A percentile compares a stretch with the other conserved stretches of the same genome.
These are phyloP conservation scores for Yamadazyma paraphyllophila DNA, from an alignment of 805 yeast genomes.

Conservation along the genomic window DNA sequence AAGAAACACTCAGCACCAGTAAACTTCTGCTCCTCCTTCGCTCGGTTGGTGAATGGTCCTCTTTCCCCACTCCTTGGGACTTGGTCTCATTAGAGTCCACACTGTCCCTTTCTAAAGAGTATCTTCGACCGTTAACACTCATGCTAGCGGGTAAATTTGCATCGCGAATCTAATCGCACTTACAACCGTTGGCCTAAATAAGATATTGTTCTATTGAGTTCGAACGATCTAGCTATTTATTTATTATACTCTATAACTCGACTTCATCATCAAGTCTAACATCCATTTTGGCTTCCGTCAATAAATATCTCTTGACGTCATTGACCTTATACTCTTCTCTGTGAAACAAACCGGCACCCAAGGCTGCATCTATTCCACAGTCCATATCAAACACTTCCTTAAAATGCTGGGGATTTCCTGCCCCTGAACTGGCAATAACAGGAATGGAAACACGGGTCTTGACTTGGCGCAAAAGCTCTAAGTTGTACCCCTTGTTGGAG, in stretches of 20 bases:
- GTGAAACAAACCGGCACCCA: conserved; percentile 99
- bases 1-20: conserved; percentile 5
- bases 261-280: conserved; percentile 62
- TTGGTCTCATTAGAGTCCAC: background rate
- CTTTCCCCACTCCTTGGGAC: background rate
- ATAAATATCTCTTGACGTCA: conserved; percentile 72
- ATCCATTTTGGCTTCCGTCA: conserved; percentile 52
- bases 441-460: conserved; percentile 80
- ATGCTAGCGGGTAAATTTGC: background rate
- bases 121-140: too few relatives aligned
- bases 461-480: conserved; percentile 77
- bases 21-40: conserved; percentile 2
- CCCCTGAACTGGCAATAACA: conserved; percentile 97
- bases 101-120: too few relatives aligned
- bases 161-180: background rate
- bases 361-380: conserved; percentile 90
- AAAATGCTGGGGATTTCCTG: conserved; percentile 91
- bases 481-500: conserved; percentile 88
- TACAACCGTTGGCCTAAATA: background rate
- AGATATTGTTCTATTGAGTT: too few relatives aligned
- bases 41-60: background rate
- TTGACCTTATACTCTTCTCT: conserved; percentile 87
- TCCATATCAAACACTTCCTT: conserved; percentile 73
- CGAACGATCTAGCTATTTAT: background rate
- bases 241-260: conserved; percentile 15